Base-by-base conservation (phyloP, 2,329 filamentous ascomycete genomes). In the Talaromyces piceae region DNA sequence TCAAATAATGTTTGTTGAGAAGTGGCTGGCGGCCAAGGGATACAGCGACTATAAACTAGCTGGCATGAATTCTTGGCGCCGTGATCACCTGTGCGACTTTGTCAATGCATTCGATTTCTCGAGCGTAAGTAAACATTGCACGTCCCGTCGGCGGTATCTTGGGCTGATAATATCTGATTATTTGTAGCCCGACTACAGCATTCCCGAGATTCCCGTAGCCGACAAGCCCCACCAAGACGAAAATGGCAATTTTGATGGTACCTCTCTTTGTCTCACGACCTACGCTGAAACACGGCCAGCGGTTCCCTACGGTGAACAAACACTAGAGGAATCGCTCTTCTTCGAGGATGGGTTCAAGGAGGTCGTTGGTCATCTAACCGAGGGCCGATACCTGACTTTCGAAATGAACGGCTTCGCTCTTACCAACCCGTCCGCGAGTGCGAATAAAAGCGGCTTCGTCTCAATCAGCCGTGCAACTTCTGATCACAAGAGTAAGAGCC, bases 271-370 rank as follows among this genome's bases (percentile, higher is more conserved):
- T 59, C 66, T 74, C 57, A 59, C 71, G 2, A 59, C 63, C 5
- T 72, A 73, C 55, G 44, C 58, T 1, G 54, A 61, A 3, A 57
- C 66, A 11, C 63, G 68, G 11, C 77, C 76, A 4, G 62, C 71
- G 1, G 73, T 78, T 2, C 78, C 78, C 0, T 81, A 79, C 57
- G 71, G 69, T 9, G 57, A 67, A 18, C 67, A 73, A 45, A 62
- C 65, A 8, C 65, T 63, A 2, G 63, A 51, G 25, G 60, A 64
- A 7, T 47, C 59, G 4, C 57, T 63, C 27, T 69, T 69, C 37
- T 74, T 73, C n/a, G 78, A 81, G 57, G 64, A 75, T 31, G 78
- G 78, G 1, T 80, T 74, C 69, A 81, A 81, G 62, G 58, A 69
- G 27, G 68, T 77, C 26, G 66, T 77, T 2, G 78, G 78, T 1